A percentile compares a stretch with the other conserved stretches of the same genome.
These are phyloP conservation scores for Paecilomyces variotii DNA, from an alignment of 2,329 filamentous ascomycete species.

Conservation along the genomic window DNA sequence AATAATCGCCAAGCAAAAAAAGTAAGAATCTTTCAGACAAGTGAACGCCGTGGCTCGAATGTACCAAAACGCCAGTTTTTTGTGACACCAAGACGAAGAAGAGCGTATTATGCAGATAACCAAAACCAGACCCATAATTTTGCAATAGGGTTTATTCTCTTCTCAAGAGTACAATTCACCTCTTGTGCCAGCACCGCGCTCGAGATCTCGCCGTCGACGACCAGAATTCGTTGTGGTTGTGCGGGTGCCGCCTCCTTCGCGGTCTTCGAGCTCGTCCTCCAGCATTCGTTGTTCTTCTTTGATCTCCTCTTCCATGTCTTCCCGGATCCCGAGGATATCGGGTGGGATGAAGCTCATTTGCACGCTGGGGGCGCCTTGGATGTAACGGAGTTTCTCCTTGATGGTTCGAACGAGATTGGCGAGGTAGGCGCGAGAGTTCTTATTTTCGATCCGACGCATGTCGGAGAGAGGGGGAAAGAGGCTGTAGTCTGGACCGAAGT, in stretches of 20 bases:
- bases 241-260: conserved; percentile 19
- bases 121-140: not conserved
- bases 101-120: not conserved
- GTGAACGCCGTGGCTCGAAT: not conserved
- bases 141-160: conserved; percentile 3
- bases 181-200: conserved; percentile 23
- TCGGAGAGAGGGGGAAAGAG: conserved; percentile 85
- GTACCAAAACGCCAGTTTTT: not conserved
- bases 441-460: conserved; percentile 58
- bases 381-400: conserved; percentile 76
- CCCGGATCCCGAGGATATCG: conserved; percentile 54
- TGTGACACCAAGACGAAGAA: not conserved
- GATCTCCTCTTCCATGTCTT: conserved; percentile 41
- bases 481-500: conserved; percentile 80
- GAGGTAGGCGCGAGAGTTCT: conserved; percentile 69
- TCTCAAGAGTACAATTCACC: conserved; percentile 31
- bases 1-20: not conserved
- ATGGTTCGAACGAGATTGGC: conserved; percentile 69
- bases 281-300: conserved; percentile 33
- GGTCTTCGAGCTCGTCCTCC: conserved; percentile 34
- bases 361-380: conserved; percentile 77
- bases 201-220: conserved; percentile 25
- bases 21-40: not conserved
- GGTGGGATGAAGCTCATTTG: conserved; percentile 75
- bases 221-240: conserved; percentile 3